Percentiles rank a stretch among this genome's conserved stretches.
Conservation (phyloP, 75 land plant species). For the Selaginella tamariscina region DNA sequence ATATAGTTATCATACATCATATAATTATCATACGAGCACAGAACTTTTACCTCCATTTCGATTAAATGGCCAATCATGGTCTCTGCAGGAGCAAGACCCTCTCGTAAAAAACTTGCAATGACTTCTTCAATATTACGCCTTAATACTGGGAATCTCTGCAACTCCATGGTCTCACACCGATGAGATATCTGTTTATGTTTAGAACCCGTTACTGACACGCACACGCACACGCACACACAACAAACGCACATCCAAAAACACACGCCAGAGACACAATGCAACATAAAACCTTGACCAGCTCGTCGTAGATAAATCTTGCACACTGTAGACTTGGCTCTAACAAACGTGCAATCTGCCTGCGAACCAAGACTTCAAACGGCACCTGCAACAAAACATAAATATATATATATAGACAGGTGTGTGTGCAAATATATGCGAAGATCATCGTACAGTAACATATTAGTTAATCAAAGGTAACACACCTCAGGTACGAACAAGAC, state of each 20-base stretch:
- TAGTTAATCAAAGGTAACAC: background rate
- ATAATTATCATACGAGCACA: background rate
- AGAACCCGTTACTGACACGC: too few relatives aligned
- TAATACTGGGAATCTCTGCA: constrained; percentile 33
- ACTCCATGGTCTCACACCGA: constrained; percentile 31
- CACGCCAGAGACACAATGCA: background rate
- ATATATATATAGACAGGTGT: too few relatives aligned
- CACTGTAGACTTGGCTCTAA: constrained; percentile 93
- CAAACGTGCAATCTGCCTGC: constrained; percentile 76
- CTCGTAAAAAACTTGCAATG: constrained; percentile 30
- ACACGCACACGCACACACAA: too few relatives aligned
- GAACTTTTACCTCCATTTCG: constrained; percentile 35
- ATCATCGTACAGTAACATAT: background rate
- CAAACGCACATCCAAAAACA: too few relatives aligned
- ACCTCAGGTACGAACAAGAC: constrained; percentile 37
- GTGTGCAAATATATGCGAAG: constrained; percentile 1
- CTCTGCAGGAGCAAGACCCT: constrained; percentile 36
- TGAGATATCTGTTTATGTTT: constrained; percentile 29
- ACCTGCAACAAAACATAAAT: constrained; percentile 39
- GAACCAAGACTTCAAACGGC: constrained; percentile 85
- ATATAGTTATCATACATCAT: background rate
- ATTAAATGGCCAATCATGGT: constrained; percentile 40
- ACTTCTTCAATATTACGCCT: constrained; percentile 32
- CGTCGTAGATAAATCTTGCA: constrained; percentile 90
- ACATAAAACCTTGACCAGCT: constrained; percentile 57